Base-by-base conservation (phyloP, 148 eudicot genomes). In the Hydrangea macrophylla region DNA sequence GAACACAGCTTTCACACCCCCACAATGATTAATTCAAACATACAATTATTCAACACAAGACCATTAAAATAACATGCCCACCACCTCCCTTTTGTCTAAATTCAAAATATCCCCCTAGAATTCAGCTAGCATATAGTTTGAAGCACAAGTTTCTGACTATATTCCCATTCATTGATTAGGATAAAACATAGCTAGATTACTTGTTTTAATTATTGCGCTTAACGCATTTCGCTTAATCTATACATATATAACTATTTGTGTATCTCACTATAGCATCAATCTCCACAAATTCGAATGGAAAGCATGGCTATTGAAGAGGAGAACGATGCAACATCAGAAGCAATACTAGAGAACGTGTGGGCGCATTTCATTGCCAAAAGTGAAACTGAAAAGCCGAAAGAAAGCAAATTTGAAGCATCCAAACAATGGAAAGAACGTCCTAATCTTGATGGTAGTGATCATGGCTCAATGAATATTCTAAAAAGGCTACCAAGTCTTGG, bases 401-500 rank as follows among this genome's bases (percentile, higher is more conserved):
- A 57, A 59, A 39, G 27, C 15, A 37, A 55, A 27, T 28, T 57
- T 9, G 56, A 67, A 31, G 2, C 25, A 39, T 40, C 55, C 12
- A 55, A 31, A 23, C 20, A 65, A 61, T 79, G 89, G 85, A 78
- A 64, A 8, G 81, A 30, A 9, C 48, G 84, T 44, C 92, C 90
- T 23, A 67, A 23, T 22, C 85, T 83, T 20, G 80, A 72, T 5
- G 65, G 69, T 15, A n/a, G 39, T 15, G 75, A n/a, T n/a, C n/a
- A 60, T 9, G 60, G 74, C 31, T 57, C 71, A 28, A 39, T 54
- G 51, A 67, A 78, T 30, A 33, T 69, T 26, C 45, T 88, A 53
- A 74, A 85, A 67, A 86, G 93, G 72, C 68, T 88, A 42, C 96
- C 93, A 6, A 91, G 92, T 67, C 68, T 91, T 53, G 91, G 86